Base-by-base conservation (phyloP, 805 yeast species). In the Zygotorulaspora chibaensis region DNA sequence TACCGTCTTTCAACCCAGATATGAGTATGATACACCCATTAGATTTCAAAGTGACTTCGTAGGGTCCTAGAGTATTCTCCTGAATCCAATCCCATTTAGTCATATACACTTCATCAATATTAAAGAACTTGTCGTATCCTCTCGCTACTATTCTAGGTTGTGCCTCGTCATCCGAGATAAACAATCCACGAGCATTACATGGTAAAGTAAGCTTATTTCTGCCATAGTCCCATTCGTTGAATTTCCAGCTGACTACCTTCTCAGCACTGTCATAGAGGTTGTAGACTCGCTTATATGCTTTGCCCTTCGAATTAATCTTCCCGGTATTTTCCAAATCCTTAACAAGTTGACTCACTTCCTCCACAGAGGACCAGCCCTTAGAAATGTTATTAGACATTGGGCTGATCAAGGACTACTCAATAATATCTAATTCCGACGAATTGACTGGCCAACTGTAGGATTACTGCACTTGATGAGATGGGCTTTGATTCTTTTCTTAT, bases 121-220 rank as follows among this genome's bases (percentile, higher is more conserved):
- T 91, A 75, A 88, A 93, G 65, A 93, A 93, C 67, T 93, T 93
- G 65, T 93, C 93, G 62, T 93, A 93, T 0, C 99, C 99, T 54
- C 99, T 71, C 1, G 83, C 81, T 1, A 80, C 80, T 17, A 93
- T 84, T 26, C 50, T 55, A 6, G 67, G 66, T 48, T 60, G 51
- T 1, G 50, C 56, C 1, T 55, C 53, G 12, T 66, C 68, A 7
- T 70, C 68, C 10, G 66, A 63, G 4, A 68, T 84, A 63, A 91
- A 91, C 12, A 91, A 63, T 0, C 99, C 99, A 45, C 99, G 74
- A 0, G 97, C 95, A 42, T 80, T 68, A 4, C 80, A 72, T 0
- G 96, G 96, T 8, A 91, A 68, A 1, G 46, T 48, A 4, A 79
- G 68, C 40, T 74, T 74, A 8, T 70, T 68, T 43, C 73, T 76